Evolutionary conservation across 108 stramenopile genomes (phyloP).

Genomic region (Nitzschia sp.): DNA sequence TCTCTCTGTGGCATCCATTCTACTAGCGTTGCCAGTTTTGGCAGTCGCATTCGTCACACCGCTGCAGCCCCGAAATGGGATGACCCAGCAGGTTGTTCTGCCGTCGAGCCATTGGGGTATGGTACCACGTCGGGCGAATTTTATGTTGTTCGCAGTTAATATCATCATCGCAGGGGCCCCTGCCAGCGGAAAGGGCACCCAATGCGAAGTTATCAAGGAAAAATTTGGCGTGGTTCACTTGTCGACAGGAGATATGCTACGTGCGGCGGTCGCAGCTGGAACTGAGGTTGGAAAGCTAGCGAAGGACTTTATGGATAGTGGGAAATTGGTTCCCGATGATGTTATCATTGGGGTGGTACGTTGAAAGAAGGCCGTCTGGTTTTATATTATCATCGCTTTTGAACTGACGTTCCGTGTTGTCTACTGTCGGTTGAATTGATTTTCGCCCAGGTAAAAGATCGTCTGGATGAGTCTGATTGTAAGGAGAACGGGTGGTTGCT

Average conservation of each 20-base stretch:
- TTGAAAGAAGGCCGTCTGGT: not conserved
- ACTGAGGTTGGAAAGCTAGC: conserved; percentile 67
- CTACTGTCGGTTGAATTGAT: not conserved
- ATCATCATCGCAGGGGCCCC: conserved; percentile 90
- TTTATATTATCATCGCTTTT: too few relatives aligned
- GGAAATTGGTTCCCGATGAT: conserved; percentile 95
- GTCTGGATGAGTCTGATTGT: conserved; percentile 86
- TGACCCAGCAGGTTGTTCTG: not conserved
- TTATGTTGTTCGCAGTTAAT: conserved; percentile 18
- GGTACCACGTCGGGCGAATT: not conserved
- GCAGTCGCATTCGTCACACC: not conserved
- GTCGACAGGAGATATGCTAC: conserved; percentile 90
- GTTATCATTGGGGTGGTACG: conserved; percentile 92
- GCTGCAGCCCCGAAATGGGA: not conserved
- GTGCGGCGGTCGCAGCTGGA: conserved; percentile 55
- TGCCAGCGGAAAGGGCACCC: conserved; percentile 89
- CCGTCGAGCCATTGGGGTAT: not conserved
- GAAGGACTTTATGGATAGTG: conserved; percentile 90
- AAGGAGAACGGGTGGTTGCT: conserved; percentile 90
- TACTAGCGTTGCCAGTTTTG: not conserved
- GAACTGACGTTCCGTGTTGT: not conserved
- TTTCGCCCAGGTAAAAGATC: conserved; percentile 69
- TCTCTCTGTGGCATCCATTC: not conserved
- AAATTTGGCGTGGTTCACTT: conserved; percentile 80
- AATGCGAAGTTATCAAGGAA: conserved; percentile 77